These are phyloP conservation scores for Leccinum subgranulosum DNA, from an alignment of 768 basidiomycete species.

Conservation along the genomic window DNA sequence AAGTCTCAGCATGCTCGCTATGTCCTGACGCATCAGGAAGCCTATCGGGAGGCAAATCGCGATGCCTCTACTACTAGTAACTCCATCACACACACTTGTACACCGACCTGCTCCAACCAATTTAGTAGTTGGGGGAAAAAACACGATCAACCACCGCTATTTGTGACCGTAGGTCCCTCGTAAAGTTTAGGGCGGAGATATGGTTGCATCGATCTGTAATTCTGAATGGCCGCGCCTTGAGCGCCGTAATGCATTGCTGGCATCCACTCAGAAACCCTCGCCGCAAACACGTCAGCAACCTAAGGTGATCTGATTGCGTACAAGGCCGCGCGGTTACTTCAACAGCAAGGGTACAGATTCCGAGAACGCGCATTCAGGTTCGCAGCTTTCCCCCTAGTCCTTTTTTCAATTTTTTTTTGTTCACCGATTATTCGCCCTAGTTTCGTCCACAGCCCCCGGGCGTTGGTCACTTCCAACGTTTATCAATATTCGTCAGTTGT, in stretches of 20 bases:
- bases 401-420: conserved; percentile 7
- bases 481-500: conserved; percentile 9
- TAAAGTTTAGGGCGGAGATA: conserved; percentile 25
- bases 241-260: conserved; percentile 31
- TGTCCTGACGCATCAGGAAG: conserved; percentile 20
- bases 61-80: conserved; percentile 2
- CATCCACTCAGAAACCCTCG: conserved; percentile 25
- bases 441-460: conserved; percentile 16
- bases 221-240: conserved; percentile 2
- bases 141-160: background rate
- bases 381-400: conserved; percentile 11
- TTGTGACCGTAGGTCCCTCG: conserved; percentile 7
- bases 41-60: conserved; percentile 20
- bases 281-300: conserved; percentile 27
- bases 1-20: conserved; percentile 1
- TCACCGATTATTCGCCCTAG: conserved; percentile 7
- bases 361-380: conserved; percentile 27
- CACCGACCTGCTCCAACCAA: conserved; percentile 3
- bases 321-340: conserved; percentile 15
- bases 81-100: background rate
- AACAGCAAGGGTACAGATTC: conserved; percentile 23
- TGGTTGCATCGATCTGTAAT: background rate
- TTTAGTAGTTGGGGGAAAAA: background rate
- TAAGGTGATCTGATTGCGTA: conserved; percentile 27
- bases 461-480: conserved; percentile 5